These are phyloP conservation scores for Conticribra guillardii DNA, from an alignment of 108 stramenopile species.

Conservation along the genomic window DNA sequence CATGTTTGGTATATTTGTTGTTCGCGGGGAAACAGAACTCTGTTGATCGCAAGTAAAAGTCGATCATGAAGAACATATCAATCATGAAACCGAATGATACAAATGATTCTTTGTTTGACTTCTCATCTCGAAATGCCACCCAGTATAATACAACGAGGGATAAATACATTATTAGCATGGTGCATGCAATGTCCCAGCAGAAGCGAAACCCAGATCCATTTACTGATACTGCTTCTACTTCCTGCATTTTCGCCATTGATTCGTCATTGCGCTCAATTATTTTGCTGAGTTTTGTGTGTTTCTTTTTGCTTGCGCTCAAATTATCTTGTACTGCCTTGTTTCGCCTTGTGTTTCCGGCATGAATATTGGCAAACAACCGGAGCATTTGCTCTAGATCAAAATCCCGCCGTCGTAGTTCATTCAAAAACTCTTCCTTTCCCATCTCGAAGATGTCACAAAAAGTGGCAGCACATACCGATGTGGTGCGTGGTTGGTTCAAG, in stretches of 20 bases:
- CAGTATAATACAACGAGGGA: slow-evolving; percentile 30
- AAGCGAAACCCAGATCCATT: slow-evolving; percentile 45
- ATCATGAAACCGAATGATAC: slow-evolving; percentile 35
- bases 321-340: slow-evolving; percentile 52
- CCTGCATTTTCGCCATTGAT: not conserved
- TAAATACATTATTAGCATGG: slow-evolving; percentile 36
- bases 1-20: slow-evolving; percentile 34
- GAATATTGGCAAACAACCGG: slow-evolving; percentile 36
- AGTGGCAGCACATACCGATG: slow-evolving; percentile 41
- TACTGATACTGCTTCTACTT: slow-evolving; percentile 17
- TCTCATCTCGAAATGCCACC: slow-evolving; percentile 33
- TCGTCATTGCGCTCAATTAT: slow-evolving; percentile 32
- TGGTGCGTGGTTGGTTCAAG: slow-evolving; percentile 56
- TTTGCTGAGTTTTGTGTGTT: slow-evolving; percentile 41
- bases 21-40: slow-evolving; percentile 44
- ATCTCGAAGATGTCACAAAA: slow-evolving; percentile 56
- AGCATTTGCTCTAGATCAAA: slow-evolving; percentile 48
- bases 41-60: slow-evolving; percentile 41
- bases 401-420: slow-evolving; percentile 41
- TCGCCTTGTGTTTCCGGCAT: slow-evolving; percentile 34
- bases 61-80: slow-evolving; percentile 55
- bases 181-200: slow-evolving; percentile 42
- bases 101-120: not conserved
- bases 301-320: slow-evolving; percentile 24
- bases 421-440: slow-evolving; percentile 41